Evolutionary conservation across 2,329 filamentous ascomycete species (phyloP), one percentile per base, ranked within the genome.

Genomic region (Fusarium tanahbumbuense): DNA sequence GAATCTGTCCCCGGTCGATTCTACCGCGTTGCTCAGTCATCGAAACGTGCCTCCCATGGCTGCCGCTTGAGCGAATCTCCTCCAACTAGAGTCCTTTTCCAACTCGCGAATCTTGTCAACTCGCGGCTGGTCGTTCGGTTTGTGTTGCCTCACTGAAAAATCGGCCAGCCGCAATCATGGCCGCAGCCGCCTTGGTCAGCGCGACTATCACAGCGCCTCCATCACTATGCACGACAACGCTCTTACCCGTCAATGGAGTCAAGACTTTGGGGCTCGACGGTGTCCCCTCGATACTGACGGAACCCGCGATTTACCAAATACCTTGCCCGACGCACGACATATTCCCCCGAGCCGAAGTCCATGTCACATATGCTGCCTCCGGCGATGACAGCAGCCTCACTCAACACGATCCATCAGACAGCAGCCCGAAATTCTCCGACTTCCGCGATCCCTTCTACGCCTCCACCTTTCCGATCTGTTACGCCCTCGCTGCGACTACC

Each of bases 381-480:
- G 78, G 80, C 42, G 76, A 82, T 62, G 79, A 81, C 60, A 78
- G 75, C 41, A 77, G 76, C 37, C 74, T 79, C 56, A 76, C 76
- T 41, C 71, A 73, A 41, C 73, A 75, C 50, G 75, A 77, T 22
- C 49, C 73, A 23, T 60, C 74, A 27, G 73, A 78, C n/a, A 77
- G 78, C 49, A 73, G 68, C 23, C 78, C 79, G 27, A 78, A 81
- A 40, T 80, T 90, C 68, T 87, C 90, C 64, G 89, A 94, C 79
- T 88, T 93, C 57, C 86, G 88, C 68, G 93, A 97, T 75, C 94
- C 94, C 11, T 99, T 99, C 80, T 97, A 97, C 80, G 92, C 94
- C 57, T 97, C 94, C 40, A 94, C 93, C 22, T 95, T 96, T 46
- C 95, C 96, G 16, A 94, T 97, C 80, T 92, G 93, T 75, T 99